These are phyloP conservation scores for Fonsecaea pedrosoi DNA, from an alignment of 2,329 filamentous ascomycete species.

Conservation along the genomic window DNA sequence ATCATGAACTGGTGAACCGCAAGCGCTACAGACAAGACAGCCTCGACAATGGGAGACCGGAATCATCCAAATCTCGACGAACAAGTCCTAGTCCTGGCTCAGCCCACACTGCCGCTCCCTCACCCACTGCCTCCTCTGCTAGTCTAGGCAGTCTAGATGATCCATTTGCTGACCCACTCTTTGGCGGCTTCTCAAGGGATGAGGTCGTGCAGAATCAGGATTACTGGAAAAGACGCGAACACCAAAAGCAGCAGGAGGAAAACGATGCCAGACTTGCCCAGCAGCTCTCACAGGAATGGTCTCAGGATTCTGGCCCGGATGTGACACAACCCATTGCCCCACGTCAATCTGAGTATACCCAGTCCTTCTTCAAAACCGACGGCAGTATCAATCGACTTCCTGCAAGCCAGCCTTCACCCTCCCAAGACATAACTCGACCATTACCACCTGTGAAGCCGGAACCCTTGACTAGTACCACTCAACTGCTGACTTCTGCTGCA, in stretches of 20 bases:
- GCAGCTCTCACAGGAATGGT: conserved; percentile 45
- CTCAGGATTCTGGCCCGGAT: conserved; percentile 31
- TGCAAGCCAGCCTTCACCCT: not conserved
- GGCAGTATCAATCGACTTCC: conserved; percentile 28
- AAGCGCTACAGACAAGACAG: conserved; percentile 36
- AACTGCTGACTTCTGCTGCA: not conserved
- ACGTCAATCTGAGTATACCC: conserved; percentile 27
- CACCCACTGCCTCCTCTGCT: conserved; percentile 22
- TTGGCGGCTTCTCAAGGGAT: conserved; percentile 28
- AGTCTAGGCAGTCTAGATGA: conserved; percentile 36
- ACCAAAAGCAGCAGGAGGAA: conserved; percentile 39
- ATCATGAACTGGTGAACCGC: conserved; percentile 24
- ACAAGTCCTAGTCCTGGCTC: conserved; percentile 33
- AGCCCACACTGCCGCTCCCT: conserved; percentile 24
- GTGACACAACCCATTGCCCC: conserved; percentile 5
- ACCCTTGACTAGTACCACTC: not conserved
- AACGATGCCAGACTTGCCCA: conserved; percentile 46
- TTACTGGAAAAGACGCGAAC: conserved; percentile 30
- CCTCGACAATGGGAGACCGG: conserved; percentile 18
- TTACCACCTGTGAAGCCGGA: conserved; percentile 9
- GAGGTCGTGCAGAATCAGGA: conserved; percentile 29
- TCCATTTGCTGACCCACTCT: conserved; percentile 24
- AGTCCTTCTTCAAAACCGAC: conserved; percentile 34
- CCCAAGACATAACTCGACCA: not conserved
- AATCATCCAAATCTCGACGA: conserved; percentile 37